phyloP scores from a whole-genome alignment of 2,329 filamentous ascomycete species.

The Akanthomyces dipterigenus region DNA sequence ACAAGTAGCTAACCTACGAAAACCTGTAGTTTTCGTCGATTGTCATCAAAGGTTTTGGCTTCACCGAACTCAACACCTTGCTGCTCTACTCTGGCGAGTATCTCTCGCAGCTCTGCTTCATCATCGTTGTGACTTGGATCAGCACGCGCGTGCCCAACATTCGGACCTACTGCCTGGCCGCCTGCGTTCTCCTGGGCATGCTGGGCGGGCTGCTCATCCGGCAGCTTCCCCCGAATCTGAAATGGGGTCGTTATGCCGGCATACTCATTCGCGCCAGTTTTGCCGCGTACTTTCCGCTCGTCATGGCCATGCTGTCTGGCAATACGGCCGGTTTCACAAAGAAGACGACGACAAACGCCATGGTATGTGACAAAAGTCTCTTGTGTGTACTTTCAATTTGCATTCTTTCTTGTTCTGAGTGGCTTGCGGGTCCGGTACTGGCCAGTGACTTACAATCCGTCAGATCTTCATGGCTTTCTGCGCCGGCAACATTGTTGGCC shows the following conservation, averaged over 20 bases:
- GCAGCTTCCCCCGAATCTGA: neutral
- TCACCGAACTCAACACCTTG: slow-evolving; percentile 16
- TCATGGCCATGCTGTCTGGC: slow-evolving; percentile 47
- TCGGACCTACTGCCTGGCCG: slow-evolving; percentile 20
- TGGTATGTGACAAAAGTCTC: slow-evolving; percentile 25
- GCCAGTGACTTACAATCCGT: no score
- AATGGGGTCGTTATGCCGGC: slow-evolving; percentile 5
- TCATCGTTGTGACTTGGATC: slow-evolving; percentile 16
- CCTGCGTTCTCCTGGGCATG: slow-evolving; percentile 16
- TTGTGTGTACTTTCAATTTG: neutral
- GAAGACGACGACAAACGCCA: slow-evolving; percentile 49
- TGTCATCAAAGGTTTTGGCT: slow-evolving; percentile 19
- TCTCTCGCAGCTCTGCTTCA: slow-evolving; percentile 18
- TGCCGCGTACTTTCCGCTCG: slow-evolving; percentile 24
- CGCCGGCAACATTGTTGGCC: slow-evolving; percentile 53
- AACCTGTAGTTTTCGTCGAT: slow-evolving; percentile 22
- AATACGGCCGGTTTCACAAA: slow-evolving; percentile 57
- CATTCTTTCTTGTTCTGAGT: neutral
- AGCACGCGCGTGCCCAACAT: slow-evolving; percentile 21
- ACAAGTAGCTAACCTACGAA: slow-evolving; percentile 14
- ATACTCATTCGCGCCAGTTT: neutral
- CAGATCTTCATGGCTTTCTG: slow-evolving; percentile 51
- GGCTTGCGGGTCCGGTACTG: no score
- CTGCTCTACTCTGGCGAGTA: slow-evolving; percentile 16
- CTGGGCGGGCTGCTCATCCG: slow-evolving; percentile 20